These are phyloP conservation scores for Chaetomiaceae sp. DNA, from an alignment of 2,329 filamentous ascomycete genomes.

Conservation along the genomic window DNA sequence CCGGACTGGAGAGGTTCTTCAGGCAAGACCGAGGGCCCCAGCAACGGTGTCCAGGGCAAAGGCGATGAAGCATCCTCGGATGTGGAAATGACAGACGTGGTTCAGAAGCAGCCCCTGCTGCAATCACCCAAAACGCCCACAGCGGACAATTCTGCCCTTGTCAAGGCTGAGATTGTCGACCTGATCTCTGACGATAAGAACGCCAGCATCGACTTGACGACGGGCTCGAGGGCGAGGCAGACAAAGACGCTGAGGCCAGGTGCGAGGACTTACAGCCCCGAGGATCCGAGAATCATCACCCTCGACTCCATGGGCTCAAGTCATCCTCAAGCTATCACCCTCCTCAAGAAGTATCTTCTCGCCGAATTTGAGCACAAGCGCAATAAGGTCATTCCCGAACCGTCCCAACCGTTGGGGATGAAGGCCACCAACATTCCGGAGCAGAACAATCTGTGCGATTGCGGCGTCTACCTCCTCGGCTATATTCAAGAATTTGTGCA, in stretches of 20 bases:
- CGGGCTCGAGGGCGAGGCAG: conserved; percentile 13
- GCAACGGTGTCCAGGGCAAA: background rate
- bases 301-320: conserved; percentile 74
- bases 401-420: conserved; percentile 43
- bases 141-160: background rate
- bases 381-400: conserved; percentile 34
- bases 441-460: conserved; percentile 84
- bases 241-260: conserved; percentile 26
- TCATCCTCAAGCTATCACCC: conserved; percentile 60
- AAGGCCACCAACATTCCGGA: conserved; percentile 70
- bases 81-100: conserved; percentile 18
- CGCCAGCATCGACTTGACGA: background rate
- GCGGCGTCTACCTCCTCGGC: conserved; percentile 78
- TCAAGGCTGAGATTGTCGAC: conserved; percentile 16
- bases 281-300: conserved; percentile 69
- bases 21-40: background rate
- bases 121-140: background rate
- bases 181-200: conserved; percentile 12
- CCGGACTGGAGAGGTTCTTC: conserved; percentile 16
- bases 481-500: conserved; percentile 80
- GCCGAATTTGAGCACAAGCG: conserved; percentile 66
- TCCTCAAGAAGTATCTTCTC: conserved; percentile 71
- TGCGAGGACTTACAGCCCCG: conserved; percentile 40
- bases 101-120: background rate
- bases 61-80: conserved; percentile 7